Base-by-base conservation (phyloP, 2,329 filamentous ascomycete genomes). In the Cucurbitaria berberidis region DNA sequence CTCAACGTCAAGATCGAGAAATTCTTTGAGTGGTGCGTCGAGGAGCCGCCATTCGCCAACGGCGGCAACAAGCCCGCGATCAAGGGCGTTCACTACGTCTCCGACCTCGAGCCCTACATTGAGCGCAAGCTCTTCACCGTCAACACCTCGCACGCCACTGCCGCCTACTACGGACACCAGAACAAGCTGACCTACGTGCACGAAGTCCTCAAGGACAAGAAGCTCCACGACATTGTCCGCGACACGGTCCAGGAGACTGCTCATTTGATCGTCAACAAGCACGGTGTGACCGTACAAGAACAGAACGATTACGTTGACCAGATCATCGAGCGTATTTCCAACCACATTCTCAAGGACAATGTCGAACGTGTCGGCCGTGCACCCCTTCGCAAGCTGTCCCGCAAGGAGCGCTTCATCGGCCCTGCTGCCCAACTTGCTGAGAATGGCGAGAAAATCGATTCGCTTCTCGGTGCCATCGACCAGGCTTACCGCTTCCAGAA, bases 71-170 rank as follows among this genome's bases (percentile, higher is more conserved):
- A 85, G 64, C 93, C 92, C 5, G 78, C 85, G 16, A 93, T 99
- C 70, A 78, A 95, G 63, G 93, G 93, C 55, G 88, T 98, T 74
- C 90, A 96, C 80, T 97, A 91, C 86, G 95, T 98, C 54, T 87
- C 91, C 61, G 84, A 98, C 79, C 86, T 99, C 26, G 84, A 88
- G 73, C 95, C 95, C 52, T 99, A 93, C 81, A 98, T 99, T 70
- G 95, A 99, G 86, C 93, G 95, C 77, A 99, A 99, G 85, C 88
- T 99, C 62, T 99, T 93, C 84, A 99, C 95, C 19, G 93, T 99
- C 84, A 99, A 99, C 85, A 99, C 95, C 19, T 90, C 92, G 50
- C 95, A 99, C 75, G 95, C 95, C 55, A 96, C 93, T 7, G 93
- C 93, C 18, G 93, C 95, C 55, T 98, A 98, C 84, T 93, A 95